Base-by-base conservation (phyloP, 495 filamentous ascomycete genomes). In the Aspergillus homomorphus region DNA sequence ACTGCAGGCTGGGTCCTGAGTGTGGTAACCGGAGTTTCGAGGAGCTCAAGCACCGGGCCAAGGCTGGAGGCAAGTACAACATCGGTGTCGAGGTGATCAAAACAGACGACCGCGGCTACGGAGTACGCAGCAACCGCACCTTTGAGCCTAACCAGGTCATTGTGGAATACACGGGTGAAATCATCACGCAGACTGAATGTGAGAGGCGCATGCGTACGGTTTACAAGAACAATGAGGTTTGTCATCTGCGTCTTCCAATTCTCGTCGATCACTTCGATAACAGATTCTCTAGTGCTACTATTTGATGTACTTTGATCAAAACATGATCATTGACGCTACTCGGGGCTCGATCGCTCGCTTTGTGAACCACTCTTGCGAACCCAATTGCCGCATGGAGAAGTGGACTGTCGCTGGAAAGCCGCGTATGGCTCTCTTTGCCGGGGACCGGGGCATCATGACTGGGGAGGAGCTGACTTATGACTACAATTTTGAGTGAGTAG, bases 401-500 rank as follows among this genome's bases (percentile, higher is more conserved):
- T 96, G 91, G 91, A 93, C 91, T 51, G 94, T 98, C n/a, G 85
- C 85, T 30, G 91, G 91, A 18, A 91, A 95, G 65, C 95, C 94
- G 45, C 87, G 94, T 51, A 98, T 98, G 92, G 94, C 92, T 21
- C 82, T 98, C 1, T 98, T 98, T 69, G 95, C 94, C 24, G 92
- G 93, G 10, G 90, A 96, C 59, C 76, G 80, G 10, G 91, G 89
- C 1, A 89, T 98, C 68, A 89, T 88, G 81, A 96, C 91, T 22
- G 94, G 94, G 41, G 91, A 97, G 51, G 94, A 98, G 69, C 76
- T 98, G 59, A 98, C 92, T n/a, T 98, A 98, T 72, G 94, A 98
- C 79, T 98, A 98, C 81, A 98, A 98, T 71, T 98, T 98, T 69
- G 89, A 96, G 81, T 84, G 63, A 69, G 80, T 73, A 12, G 43